A percentile compares a stretch with the other conserved stretches of the same genome.
phyloP scores from a whole-genome alignment of 2,329 filamentous ascomycete genomes.

The Tympanopsis confertula region DNA sequence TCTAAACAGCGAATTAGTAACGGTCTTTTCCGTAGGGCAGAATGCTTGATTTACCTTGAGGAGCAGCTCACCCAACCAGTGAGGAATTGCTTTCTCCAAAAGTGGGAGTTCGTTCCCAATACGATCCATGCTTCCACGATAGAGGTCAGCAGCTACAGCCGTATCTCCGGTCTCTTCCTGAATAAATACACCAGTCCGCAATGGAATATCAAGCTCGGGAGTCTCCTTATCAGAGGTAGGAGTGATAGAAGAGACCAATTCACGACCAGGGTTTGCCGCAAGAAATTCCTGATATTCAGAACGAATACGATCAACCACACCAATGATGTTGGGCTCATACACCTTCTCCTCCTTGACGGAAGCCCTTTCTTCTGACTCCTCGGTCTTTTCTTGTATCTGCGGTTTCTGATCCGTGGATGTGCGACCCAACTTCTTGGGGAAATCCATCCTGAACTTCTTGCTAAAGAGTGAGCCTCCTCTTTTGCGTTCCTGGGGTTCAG shows the following conservation, averaged over 20 bases:
- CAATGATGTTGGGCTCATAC: slow-evolving; percentile 29
- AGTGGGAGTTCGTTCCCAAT: slow-evolving; percentile 68
- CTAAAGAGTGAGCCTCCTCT: slow-evolving; percentile 56
- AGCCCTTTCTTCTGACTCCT: slow-evolving; percentile 38
- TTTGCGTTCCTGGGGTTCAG: slow-evolving; percentile 49
- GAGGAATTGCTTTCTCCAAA: slow-evolving; percentile 75
- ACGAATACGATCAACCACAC: slow-evolving; percentile 29
- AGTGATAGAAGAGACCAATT: slow-evolving; percentile 22
- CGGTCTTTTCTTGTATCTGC: slow-evolving; percentile 71
- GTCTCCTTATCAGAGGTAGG: slow-evolving; percentile 30
- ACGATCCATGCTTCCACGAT: slow-evolving; percentile 74
- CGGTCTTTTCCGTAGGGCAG: slow-evolving; percentile 6
- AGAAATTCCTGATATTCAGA: slow-evolving; percentile 30
- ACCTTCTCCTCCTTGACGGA: slow-evolving; percentile 24
- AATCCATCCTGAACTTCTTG: slow-evolving; percentile 71
- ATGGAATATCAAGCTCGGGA: slow-evolving; percentile 26
- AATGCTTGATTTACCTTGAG: slow-evolving; percentile 39
- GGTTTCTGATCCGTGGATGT: slow-evolving; percentile 53
- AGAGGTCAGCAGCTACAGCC: slow-evolving; percentile 56
- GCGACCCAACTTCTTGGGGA: slow-evolving; percentile 72
- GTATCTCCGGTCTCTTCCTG: slow-evolving; percentile 49
- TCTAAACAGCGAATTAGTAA: slow-evolving; percentile 31
- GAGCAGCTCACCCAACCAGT: slow-evolving; percentile 85
- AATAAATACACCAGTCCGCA: slow-evolving; percentile 46
- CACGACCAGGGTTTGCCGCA: slow-evolving; percentile 19